Conservation (phyloP, 2,329 filamentous ascomycete genomes). For the Xylaria digitata region DNA sequence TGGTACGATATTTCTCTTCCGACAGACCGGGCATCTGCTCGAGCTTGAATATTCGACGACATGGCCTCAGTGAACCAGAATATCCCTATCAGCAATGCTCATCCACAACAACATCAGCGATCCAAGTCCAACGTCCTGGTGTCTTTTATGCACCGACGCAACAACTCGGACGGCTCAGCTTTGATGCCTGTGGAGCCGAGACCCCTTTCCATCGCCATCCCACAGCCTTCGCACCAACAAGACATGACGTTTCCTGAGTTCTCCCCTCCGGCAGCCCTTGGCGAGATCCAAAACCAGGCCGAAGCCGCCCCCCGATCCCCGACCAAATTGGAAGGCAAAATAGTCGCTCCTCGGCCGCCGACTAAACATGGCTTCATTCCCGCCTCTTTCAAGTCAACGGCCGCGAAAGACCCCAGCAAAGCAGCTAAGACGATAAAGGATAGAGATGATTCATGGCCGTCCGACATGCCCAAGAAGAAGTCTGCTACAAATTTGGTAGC, state of each 20-base stretch:
- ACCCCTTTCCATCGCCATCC: slow-evolving; percentile 41
- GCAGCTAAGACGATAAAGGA: slow-evolving; percentile 54
- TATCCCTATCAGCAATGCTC: slow-evolving; percentile 38
- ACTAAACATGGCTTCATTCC: slow-evolving; percentile 44
- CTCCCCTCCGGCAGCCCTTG: slow-evolving; percentile 60
- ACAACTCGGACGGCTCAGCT: slow-evolving; percentile 57
- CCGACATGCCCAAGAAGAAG: slow-evolving; percentile 77
- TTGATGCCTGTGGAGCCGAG: slow-evolving; percentile 48
- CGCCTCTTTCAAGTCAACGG: slow-evolving; percentile 55
- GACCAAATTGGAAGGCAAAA: slow-evolving; percentile 39
- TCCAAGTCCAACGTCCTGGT: slow-evolving; percentile 63
- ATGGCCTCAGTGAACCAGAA: slow-evolving; percentile 47
- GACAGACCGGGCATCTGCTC: slow-evolving; percentile 24
- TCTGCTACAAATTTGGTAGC: slow-evolving; percentile 84
- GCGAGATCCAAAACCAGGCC: slow-evolving; percentile 67
- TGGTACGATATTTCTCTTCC: slow-evolving; percentile 26
- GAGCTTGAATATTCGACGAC: slow-evolving; percentile 21
- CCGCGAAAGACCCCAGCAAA: slow-evolving; percentile 51
- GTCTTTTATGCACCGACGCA: slow-evolving; percentile 62
- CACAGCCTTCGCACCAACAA: slow-evolving; percentile 43
- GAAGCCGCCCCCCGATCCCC: slow-evolving; percentile 45
- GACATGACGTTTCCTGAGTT: slow-evolving; percentile 51
- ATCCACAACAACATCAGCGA: slow-evolving; percentile 52
- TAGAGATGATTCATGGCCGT: slow-evolving; percentile 59
- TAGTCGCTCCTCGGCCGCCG: slow-evolving; percentile 44